Base-by-base conservation (phyloP, 2,329 filamentous ascomycete species). In the Pseudodiploospora longispora region DNA sequence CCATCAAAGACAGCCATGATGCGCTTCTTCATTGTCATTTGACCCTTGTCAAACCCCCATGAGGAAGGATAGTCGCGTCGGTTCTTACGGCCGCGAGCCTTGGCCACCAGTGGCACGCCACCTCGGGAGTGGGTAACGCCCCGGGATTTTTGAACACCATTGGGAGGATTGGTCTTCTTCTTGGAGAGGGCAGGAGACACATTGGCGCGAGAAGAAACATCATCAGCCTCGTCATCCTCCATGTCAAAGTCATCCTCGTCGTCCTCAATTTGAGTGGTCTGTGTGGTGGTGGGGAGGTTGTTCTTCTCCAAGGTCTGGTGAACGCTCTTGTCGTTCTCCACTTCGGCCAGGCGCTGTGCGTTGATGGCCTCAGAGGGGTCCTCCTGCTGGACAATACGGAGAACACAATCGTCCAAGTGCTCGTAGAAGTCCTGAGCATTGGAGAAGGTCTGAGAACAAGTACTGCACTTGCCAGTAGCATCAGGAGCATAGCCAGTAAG, bases 21-120 rank as follows among this genome's bases (percentile, higher is more conserved):
- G 29, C 93, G 86, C 78, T 96, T 96, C 80, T 94, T 96, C 80
- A 95, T 94, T 60, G 86, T 94, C 87, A 97, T 95, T 71, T 93
- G 89, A 57, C 87, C 85, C 58, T 86, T 83, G 50, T 90, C 80
- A 57, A 90, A 93, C 42, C 93, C 91, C 93, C 93, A 98, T 2
- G 86, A 90, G 0, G 86, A 81, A 9, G 93, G 93, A 63, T 95
- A 97, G 63, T 95, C 87, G 63, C 89, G 90, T 53, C 89, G 82
- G 73, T 88, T 91, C 75, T 94, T 95, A 67, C 88, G 86, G 44
- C 87, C 82, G 56, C 79, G 80, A 32, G 71, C 68, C 64, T 76
- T 78, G 53, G 67, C 73, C 52, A 68, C 62, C 27, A 79, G 59
- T 1, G 72, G 74, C 34, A 83, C 84, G 51, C 83, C 86, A 49